A percentile compares a stretch with the other conserved stretches of the same genome.
Evolutionary conservation across 148 eudicot species (phyloP).

Genomic region (Euryodendron excelsum): DNA sequence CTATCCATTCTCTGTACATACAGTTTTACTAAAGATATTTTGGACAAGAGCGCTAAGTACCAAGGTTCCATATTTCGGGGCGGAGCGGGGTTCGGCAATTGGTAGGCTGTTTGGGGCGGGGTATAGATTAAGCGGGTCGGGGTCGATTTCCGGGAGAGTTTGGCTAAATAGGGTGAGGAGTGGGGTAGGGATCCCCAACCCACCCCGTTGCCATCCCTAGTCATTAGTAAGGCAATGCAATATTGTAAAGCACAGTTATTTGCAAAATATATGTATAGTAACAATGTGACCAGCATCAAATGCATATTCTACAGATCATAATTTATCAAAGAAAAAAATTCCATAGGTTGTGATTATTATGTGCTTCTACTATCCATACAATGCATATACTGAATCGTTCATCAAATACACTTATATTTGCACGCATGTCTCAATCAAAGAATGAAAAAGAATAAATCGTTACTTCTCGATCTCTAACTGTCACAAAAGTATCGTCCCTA

Average conservation of each 20-base stretch:
- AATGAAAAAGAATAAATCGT: slow-evolving; percentile 11
- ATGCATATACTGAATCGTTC: not conserved
- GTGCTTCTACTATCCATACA: not conserved
- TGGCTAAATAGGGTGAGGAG: no score
- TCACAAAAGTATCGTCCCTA: slow-evolving; percentile 36
- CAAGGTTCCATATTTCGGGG: no score
- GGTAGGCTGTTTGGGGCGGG: no score
- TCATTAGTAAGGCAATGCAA: not conserved
- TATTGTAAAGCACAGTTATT: not conserved
- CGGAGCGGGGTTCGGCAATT: no score
- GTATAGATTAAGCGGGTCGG: no score
- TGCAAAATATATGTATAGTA: not conserved
- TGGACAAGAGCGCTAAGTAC: no score
- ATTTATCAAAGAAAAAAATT: not conserved
- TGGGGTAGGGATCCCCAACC: no score
- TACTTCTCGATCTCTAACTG: slow-evolving; percentile 62
- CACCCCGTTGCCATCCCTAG: no score
- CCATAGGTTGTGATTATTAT: not conserved
- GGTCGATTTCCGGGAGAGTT: no score
- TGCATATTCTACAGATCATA: not conserved
- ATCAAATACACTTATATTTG: not conserved
- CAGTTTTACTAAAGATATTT: no score
- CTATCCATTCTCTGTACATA: no score
- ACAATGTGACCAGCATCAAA: not conserved
- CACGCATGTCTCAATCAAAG: not conserved